Evolutionary conservation across 2,329 filamentous ascomycete genomes (phyloP), one percentile per base, ranked within the genome.

Genomic region (Scleromitrula shiraiana): DNA sequence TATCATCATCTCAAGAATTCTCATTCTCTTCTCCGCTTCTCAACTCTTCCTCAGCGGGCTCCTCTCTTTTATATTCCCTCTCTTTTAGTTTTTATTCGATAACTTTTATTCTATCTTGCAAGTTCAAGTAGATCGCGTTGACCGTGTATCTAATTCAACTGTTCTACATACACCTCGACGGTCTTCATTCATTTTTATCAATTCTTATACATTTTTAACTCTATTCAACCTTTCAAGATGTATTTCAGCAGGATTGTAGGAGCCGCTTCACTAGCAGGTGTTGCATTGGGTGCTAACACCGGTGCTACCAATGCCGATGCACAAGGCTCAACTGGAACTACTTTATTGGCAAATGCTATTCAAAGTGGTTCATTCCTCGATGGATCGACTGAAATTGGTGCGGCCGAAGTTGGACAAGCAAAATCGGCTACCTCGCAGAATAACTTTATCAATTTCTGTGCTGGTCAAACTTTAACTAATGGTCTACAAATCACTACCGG

Each of bases 401-500:
- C 47, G 12, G 51, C 51, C 8, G 55, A 54, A 24, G 56, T 41
- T 41, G 56, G 55, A 7, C 61, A 63, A 50, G 54, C 60, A 19
- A 35, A 45, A 37, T 61, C 59, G 5, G 20, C 26, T 10, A 59
- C 57, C 8, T 61, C 57, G 15, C 26, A 40, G 12, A 59, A 59
- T 45, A 61, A 61, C 53, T 62, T 62, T 38, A 60, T 62, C 46
- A 61, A 62, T 49, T 52, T 51, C 41, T 62, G 59, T 33, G 42
- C 50, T 15, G 59, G 59, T 7, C 55, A 61, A 60, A 72, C 67
- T 0, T 61, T 78, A 41, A 82, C 79, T 53, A 77, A 83, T 58
- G 79, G 79, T 57, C 64, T 73, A 35, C 79, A 82, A 60, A 68
- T 73, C 42, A 68, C 67, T 49, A 64, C 56, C 7, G 80, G 80